Evolutionary conservation across 208 protist genomes (phyloP).

Genomic region (Naegleria lovaniensis): DNA sequence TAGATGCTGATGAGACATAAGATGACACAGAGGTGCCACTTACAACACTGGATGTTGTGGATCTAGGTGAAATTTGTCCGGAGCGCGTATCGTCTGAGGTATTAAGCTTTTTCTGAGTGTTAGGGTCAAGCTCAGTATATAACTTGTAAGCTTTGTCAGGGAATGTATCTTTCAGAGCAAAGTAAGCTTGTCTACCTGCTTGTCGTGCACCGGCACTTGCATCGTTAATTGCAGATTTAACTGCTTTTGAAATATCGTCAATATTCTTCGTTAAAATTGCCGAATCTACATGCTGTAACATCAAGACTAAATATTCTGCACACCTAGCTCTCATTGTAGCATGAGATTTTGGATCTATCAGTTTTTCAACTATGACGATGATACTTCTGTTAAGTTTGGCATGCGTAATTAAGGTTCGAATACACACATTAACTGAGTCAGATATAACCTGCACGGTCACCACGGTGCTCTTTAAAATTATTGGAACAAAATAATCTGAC

Average conservation of each 20-base stretch:
- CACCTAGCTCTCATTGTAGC: not conserved
- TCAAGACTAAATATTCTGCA: not conserved
- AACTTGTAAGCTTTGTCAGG: not conserved
- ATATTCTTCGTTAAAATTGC: not conserved
- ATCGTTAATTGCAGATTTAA: not conserved
- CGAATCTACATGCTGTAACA: not conserved
- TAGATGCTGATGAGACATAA: not conserved
- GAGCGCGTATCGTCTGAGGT: not conserved
- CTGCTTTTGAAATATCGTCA: not conserved
- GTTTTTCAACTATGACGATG: not conserved
- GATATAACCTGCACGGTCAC: constrained; percentile 9
- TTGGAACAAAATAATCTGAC: not conserved
- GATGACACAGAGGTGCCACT: not conserved
- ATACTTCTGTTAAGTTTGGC: not conserved
- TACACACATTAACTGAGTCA: not conserved
- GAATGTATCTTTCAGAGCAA: not conserved
- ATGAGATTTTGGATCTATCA: not conserved
- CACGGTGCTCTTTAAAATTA: not conserved
- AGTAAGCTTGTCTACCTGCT: not conserved
- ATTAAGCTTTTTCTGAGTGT: not conserved
- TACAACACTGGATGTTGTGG: not conserved
- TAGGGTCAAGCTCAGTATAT: not conserved
- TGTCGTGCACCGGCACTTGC: not conserved
- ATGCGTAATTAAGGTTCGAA: not conserved
- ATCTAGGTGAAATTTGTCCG: not conserved